Conservation (phyloP, 441 rosid species). For the Manihot esculenta region DNA sequence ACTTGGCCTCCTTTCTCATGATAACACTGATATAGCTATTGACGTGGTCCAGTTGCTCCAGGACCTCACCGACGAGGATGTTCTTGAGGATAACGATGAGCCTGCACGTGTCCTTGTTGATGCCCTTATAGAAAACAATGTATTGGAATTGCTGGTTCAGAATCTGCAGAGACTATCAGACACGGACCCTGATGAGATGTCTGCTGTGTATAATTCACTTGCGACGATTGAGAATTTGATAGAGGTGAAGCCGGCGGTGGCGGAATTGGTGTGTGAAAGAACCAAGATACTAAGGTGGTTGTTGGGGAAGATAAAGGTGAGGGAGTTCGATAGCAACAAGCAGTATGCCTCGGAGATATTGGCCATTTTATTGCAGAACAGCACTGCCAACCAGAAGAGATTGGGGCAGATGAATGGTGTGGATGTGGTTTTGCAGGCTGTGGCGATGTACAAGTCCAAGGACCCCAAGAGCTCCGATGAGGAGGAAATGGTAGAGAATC, state of each 20-base stretch:
- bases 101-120: slow-evolving; percentile 74
- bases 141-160: slow-evolving; percentile 89
- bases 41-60: slow-evolving; percentile 90
- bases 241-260: slow-evolving; percentile 90
- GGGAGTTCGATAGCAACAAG: slow-evolving; percentile 88
- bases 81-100: slow-evolving; percentile 84
- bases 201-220: slow-evolving; percentile 73
- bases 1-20: slow-evolving; percentile 77
- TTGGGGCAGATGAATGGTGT: slow-evolving; percentile 96
- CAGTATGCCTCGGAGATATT: slow-evolving; percentile 93
- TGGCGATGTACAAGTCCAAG: slow-evolving; percentile 87
- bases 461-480: slow-evolving; percentile 92
- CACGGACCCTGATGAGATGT: slow-evolving; percentile 73
- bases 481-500: slow-evolving; percentile 97
- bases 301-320: slow-evolving; percentile 69
- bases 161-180: slow-evolving; percentile 81
- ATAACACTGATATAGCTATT: slow-evolving; percentile 79
- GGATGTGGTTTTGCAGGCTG: slow-evolving; percentile 88
- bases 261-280: slow-evolving; percentile 88
- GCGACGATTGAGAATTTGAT: slow-evolving; percentile 93
- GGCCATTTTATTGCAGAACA: slow-evolving; percentile 84
- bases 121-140: slow-evolving; percentile 74
- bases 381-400: slow-evolving; percentile 80
- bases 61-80: slow-evolving; percentile 92
- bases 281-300: slow-evolving; percentile 85